Evolutionary conservation across 805 yeast genomes (phyloP).

Genomic region (Pachysolen tannophilus): DNA sequence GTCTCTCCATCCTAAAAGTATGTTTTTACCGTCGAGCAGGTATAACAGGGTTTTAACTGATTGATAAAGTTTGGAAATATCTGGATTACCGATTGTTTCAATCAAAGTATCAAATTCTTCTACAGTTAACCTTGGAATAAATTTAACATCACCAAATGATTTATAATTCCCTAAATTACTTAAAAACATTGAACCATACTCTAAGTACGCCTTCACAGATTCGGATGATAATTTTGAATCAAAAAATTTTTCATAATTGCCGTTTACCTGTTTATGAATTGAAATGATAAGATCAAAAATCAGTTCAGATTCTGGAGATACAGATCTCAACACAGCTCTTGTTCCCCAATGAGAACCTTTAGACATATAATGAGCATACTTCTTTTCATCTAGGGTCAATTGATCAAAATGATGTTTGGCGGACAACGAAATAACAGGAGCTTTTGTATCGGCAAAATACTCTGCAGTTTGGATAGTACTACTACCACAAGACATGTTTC

Average conservation of each 20-base stretch:
- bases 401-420: constrained; percentile 65
- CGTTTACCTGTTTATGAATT: constrained; percentile 43
- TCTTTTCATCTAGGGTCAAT: constrained; percentile 49
- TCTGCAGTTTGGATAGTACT: too few relatives aligned
- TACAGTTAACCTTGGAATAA: constrained; percentile 54
- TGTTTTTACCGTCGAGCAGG: constrained; percentile 35
- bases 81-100: constrained; percentile 28
- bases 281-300: constrained; percentile 63
- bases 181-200: constrained; percentile 69
- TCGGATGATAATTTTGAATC: constrained; percentile 29
- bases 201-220: constrained; percentile 42
- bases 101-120: constrained; percentile 43
- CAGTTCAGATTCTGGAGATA: constrained; percentile 71
- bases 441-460: constrained; percentile 47
- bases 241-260: too few relatives aligned
- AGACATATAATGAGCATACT: constrained; percentile 77
- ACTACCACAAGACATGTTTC: too few relatives aligned
- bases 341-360: constrained; percentile 83
- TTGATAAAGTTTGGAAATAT: constrained; percentile 27
- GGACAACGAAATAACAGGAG: constrained; percentile 65
- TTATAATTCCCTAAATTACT: constrained; percentile 73
- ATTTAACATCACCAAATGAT: constrained; percentile 85
- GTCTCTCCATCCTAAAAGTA: constrained; percentile 71
- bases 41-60: constrained; percentile 42
- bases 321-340: constrained; percentile 71